Base-by-base conservation (phyloP, 495 filamentous ascomycete genomes). In the Opeltia flavorubescens region DNA sequence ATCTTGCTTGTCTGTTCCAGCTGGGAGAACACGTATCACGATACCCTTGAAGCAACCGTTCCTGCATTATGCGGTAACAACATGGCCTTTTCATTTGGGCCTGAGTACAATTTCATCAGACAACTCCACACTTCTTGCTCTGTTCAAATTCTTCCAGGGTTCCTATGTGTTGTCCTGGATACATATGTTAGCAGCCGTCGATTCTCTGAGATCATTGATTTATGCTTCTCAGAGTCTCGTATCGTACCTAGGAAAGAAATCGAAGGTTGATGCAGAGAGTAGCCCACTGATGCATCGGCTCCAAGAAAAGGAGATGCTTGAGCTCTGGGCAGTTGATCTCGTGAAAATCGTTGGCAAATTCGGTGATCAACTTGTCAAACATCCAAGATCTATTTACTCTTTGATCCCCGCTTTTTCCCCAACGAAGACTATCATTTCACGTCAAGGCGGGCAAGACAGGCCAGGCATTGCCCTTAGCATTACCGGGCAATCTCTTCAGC, bases 321-420 rank as follows among this genome's bases (percentile, higher is more conserved):
- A 63, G 20, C 44, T 50, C 3, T 71, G 69, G 69, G 50, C 62
- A 5, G 54, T 51, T n/a, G 69, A 70, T 43, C 45, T 71, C 0
- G 50, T 62, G 5, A 66, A 67, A 34, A 25, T 69, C 2, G 45
- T 59, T 13, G 62, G 60, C 2, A 69, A 66, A 35, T 70, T 69
- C 47, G 60, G 56, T 13, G 42, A 11, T 2, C 34, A 55, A 21
- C 44, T 70, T 1, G 23, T 44, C 3, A n/a, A 31, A 7, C 43
- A 59, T n/a, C 62, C 66, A 3, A 52, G 49, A 6, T 48, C 57
- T 15, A 63, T 70, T n/a, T 61, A 66, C 33, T 58, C 56, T 4
- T 50, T 59, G 3, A 57, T 70, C 17, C 66, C 61, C 8, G 51
- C 59, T 4, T 46, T 70, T 24, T 69, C 65, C 35, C 67, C 66